A percentile compares a stretch with the other conserved stretches of the same genome.
These are phyloP conservation scores for Malassezia cuniculi DNA, from an alignment of 1,284 basidiomycete species.

Conservation along the genomic window DNA sequence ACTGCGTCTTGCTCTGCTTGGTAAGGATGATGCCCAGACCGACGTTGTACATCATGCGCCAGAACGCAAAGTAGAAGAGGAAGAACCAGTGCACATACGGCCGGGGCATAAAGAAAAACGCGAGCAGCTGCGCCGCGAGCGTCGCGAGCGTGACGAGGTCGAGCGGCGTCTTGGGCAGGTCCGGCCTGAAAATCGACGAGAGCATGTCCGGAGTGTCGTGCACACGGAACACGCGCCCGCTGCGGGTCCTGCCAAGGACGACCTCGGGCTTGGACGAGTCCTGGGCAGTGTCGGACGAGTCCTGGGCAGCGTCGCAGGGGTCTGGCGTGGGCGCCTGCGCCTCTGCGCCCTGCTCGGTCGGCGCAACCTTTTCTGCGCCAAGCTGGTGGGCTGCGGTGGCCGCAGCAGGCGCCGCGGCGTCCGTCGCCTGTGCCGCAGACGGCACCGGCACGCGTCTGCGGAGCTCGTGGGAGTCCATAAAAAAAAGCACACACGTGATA, in stretches of 20 bases:
- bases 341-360: no score
- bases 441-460: no score
- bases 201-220: slow-evolving; percentile 76
- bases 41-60: slow-evolving; percentile 79
- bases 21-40: slow-evolving; percentile 88
- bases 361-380: no score
- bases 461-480: no score
- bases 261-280: no score
- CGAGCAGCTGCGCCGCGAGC: slow-evolving; percentile 61
- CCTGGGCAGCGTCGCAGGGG: no score
- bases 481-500: background rate
- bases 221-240: slow-evolving; percentile 5
- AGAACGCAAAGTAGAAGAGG: slow-evolving; percentile 76
- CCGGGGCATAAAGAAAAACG: slow-evolving; percentile 57
- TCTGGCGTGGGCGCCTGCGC: no score
- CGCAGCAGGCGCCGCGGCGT: no score
- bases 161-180: slow-evolving; percentile 76
- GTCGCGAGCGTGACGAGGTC: slow-evolving; percentile 73
- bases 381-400: no score
- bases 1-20: slow-evolving; percentile 81
- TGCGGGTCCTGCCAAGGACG: slow-evolving; percentile 8
- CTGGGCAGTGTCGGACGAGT: no score
- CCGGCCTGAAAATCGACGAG: slow-evolving; percentile 75
- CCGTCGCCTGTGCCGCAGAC: no score
- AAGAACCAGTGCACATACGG: slow-evolving; percentile 53